phyloP scores from a whole-genome alignment of 805 yeast genomes.

The Sugiyamaella floridensis region DNA sequence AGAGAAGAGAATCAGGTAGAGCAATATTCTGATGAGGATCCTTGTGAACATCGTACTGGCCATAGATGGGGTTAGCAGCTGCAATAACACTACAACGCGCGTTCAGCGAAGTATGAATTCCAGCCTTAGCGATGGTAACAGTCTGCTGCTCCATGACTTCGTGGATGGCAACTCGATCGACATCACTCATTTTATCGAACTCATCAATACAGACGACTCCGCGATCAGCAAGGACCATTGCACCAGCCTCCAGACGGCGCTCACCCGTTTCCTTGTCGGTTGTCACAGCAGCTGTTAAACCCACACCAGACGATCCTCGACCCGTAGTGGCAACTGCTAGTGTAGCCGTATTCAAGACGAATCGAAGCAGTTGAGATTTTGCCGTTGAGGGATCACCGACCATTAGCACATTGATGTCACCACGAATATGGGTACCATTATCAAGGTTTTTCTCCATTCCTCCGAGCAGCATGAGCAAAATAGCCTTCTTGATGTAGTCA shows the following conservation, averaged over 20 bases:
- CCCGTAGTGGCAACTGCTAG: constrained; percentile 98
- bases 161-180: constrained; percentile 95
- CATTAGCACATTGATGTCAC: constrained; percentile 92
- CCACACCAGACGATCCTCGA: constrained; percentile 99
- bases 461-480: constrained; percentile 81
- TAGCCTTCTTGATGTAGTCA: constrained; percentile 84
- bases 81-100: constrained; percentile 97
- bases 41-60: constrained; percentile 91
- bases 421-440: constrained; percentile 95
- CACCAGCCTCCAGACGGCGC: constrained; percentile 95
- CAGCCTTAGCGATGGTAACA: constrained; percentile 95
- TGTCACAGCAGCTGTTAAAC: constrained; percentile 98
- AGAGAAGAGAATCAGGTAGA: constrained; percentile 87
- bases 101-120: constrained; percentile 91
- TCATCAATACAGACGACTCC: constrained; percentile 98
- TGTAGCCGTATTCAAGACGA: constrained; percentile 90
- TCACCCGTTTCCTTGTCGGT: constrained; percentile 96
- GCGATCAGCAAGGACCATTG: constrained; percentile 96
- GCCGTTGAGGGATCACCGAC: constrained; percentile 99
- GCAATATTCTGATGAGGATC: constrained; percentile 97
- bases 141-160: constrained; percentile 99
- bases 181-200: constrained; percentile 96
- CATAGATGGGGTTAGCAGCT: constrained; percentile 96
- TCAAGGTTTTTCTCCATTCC: constrained; percentile 91
- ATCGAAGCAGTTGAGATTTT: constrained; percentile 89